Evolutionary conservation across 108 stramenopile species (phyloP), one percentile per base, ranked within the genome.

Genomic region (Skeletonema grethae): DNA sequence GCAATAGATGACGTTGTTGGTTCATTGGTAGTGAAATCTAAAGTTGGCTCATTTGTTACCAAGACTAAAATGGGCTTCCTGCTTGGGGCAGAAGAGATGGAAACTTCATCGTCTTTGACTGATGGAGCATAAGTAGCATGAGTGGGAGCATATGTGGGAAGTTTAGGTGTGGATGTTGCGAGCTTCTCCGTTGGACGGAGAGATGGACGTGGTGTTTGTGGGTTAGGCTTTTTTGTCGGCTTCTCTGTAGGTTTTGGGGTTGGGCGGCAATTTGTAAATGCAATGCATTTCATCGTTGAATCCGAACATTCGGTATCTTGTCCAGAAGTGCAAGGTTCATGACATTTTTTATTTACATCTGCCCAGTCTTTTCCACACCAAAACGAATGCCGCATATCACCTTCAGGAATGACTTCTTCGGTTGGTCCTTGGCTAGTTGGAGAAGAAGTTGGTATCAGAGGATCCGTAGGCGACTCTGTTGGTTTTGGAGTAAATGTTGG

Each of bases 321-420:
- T 10, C 71, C 79, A 8, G 71, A 67, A 7, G 63, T 67, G 56
- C 79, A 79, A 3, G 79, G 72, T 12, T 63, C 32, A 0, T 30
- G 61, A 56, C 79, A 79, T 29, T 72, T 73, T 32, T 38, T 38
- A 5, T 34, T 65, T 25, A 63, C 79, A 63, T 79, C 79, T n/a
- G 35, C 46, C 79, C 79, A 79, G 41, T 63, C 63, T 55, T 55
- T 68, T 6, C 79, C 79, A 63, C 79, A 79, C 71, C 71, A 79
- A 58, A 66, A 79, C 18, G 79, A 79, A 63, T 79, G 71, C n/a
- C 79, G 59, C 3, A 61, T 46, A 43, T 79, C 79, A 35, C 69
- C 72, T 50, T 29, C 76, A 43, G 76, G 76, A 57, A 77, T 77
- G 7, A 9, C 20, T 22, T 53, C 18, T 22, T 53, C 7, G 8